Evolutionary conservation across 2,329 filamentous ascomycete genomes (phyloP).

Genomic region (Ilyonectria destructans): DNA sequence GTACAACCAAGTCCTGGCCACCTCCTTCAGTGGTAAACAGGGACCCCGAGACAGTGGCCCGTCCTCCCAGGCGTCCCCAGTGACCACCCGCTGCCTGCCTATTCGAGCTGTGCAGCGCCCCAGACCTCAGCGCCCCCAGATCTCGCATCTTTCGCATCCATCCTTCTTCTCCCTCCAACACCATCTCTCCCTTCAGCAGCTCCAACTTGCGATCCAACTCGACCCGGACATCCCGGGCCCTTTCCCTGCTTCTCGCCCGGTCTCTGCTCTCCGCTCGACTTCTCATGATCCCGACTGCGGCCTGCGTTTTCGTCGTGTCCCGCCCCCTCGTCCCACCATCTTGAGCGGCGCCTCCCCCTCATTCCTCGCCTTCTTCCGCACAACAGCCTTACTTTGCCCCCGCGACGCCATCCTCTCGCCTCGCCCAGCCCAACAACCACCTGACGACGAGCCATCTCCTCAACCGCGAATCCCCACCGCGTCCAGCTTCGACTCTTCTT

Average conservation of each 20-base stretch:
- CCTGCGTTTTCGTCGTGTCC: constrained; percentile 32
- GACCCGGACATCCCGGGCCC: constrained; percentile 16
- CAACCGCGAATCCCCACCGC: constrained; percentile 4
- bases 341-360: constrained; percentile 43
- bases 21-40: too few species aligned
- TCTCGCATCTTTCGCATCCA: constrained; percentile 27
- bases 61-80: constrained; percentile 5
- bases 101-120: constrained; percentile 25
- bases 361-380: constrained; percentile 38
- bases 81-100: constrained; percentile 31
- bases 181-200: constrained; percentile 31
- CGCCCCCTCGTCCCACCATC: constrained; percentile 40
- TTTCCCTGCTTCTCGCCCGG: constrained; percentile 1
- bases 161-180: constrained; percentile 29
- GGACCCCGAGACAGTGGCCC: neutral
- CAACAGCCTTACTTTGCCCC: constrained; percentile 36
- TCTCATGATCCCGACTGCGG: constrained; percentile 25
- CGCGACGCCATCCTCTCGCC: constrained; percentile 23
- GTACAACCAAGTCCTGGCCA: too few species aligned
- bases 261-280: constrained; percentile 12
- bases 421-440: constrained; percentile 25
- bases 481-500: constrained; percentile 17
- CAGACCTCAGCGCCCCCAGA: constrained; percentile 33
- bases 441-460: constrained; percentile 29
- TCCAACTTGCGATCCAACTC: constrained; percentile 37